These are phyloP conservation scores for Phytomonas sp. DNA, from an alignment of 208 protist genomes.

Conservation along the genomic window DNA sequence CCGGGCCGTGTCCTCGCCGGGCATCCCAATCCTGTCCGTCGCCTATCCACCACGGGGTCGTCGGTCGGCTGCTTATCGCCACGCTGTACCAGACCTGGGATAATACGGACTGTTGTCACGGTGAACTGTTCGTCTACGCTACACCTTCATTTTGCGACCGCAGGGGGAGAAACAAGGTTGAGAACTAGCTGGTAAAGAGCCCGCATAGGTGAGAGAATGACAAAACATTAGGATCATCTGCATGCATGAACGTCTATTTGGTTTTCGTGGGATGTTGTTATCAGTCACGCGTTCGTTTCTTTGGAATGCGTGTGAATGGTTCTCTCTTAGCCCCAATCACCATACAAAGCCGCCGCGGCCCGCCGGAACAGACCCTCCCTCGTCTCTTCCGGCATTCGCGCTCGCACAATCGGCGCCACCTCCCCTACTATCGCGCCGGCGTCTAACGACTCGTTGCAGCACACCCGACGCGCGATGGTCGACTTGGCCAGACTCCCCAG, in stretches of 20 bases:
- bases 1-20: slow-evolving; percentile 31
- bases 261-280: background rate
- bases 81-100: background rate
- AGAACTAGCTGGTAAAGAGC: background rate
- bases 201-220: background rate
- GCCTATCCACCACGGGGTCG: background rate
- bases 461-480: slow-evolving; percentile 27
- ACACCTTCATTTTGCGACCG: background rate
- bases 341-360: slow-evolving; percentile 18
- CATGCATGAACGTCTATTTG: background rate
- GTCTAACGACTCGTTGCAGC: slow-evolving; percentile 38
- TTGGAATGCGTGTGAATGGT: background rate
- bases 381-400: slow-evolving; percentile 30
- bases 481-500: background rate
- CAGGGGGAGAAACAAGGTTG: background rate
- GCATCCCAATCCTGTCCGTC: slow-evolving; percentile 8
- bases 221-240: background rate
- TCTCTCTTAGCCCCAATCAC: background rate
- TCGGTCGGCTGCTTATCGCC: background rate
- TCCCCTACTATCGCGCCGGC: slow-evolving; percentile 41
- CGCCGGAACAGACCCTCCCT: slow-evolving; percentile 62
- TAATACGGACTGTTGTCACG: background rate
- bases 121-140: background rate
- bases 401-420: slow-evolving; percentile 37
- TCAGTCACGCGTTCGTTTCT: background rate